phyloP scores from a whole-genome alignment of 164 flowering plant genomes.

The Akebia trifoliata region DNA sequence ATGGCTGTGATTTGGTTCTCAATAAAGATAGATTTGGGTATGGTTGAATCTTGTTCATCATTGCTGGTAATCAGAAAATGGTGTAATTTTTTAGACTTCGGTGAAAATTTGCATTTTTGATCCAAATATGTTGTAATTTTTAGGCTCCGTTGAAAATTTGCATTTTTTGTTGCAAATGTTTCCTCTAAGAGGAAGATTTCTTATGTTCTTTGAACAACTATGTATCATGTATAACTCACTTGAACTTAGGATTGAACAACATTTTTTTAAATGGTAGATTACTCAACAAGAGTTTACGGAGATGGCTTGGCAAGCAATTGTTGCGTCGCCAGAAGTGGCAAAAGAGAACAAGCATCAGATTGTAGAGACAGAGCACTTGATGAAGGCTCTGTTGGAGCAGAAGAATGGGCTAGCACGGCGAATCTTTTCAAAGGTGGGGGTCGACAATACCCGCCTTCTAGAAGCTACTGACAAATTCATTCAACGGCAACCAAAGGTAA shows the following conservation, averaged over 20 bases:
- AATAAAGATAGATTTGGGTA: too few species aligned
- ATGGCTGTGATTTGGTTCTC: too few species aligned
- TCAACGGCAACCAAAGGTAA: conserved; percentile 92
- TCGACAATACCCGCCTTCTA: conserved; percentile 82
- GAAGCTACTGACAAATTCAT: conserved; percentile 88
- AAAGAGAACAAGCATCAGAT: conserved; percentile 94
- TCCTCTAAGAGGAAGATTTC: neutral
- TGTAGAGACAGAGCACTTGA: conserved; percentile 95
- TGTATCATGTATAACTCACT: conserved; percentile 72
- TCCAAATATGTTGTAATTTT: too few species aligned
- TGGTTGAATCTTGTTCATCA: too few species aligned
- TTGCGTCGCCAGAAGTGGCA: conserved; percentile 90
- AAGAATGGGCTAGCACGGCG: conserved; percentile 97
- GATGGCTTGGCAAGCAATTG: conserved; percentile 98
- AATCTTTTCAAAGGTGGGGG: conserved; percentile 79
- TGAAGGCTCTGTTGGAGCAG: conserved; percentile 93
- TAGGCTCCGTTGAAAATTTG: neutral
- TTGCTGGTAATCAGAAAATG: too few species aligned
- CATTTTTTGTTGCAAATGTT: neutral
- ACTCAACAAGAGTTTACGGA: conserved; percentile 98
- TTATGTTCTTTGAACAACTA: neutral
- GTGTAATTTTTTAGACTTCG: too few species aligned
- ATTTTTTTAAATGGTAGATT: conserved; percentile 34
- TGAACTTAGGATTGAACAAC: too few species aligned
- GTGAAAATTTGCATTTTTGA: too few species aligned